Evolutionary conservation across 2,329 filamentous ascomycete genomes (phyloP).

Genomic region (Lecanoromycetidae sp.): DNA sequence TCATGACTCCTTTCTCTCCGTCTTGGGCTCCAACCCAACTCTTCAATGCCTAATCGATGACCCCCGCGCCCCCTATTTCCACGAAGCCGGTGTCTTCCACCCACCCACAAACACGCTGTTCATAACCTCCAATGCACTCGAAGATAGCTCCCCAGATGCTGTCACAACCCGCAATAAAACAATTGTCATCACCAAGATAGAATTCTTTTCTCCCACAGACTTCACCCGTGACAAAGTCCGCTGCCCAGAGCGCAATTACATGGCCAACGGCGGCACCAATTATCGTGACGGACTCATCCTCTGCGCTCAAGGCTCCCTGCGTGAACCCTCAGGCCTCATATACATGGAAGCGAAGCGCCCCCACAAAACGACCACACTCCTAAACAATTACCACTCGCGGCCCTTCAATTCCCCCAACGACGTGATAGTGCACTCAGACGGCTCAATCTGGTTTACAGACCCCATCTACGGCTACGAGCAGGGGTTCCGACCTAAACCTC

Average conservation of each 20-base stretch:
- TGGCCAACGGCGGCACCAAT: constrained; percentile 19
- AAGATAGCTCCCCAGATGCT: constrained; percentile 18
- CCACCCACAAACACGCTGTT: constrained; percentile 18
- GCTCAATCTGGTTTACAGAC: constrained; percentile 41
- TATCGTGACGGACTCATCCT: constrained; percentile 21
- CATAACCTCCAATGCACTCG: constrained; percentile 19
- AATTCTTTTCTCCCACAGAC: constrained; percentile 19
- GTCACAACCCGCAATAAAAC: constrained; percentile 18
- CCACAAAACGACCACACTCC: constrained; percentile 17
- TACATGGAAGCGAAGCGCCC: constrained; percentile 23
- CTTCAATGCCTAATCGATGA: constrained; percentile 18
- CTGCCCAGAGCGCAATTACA: constrained; percentile 20
- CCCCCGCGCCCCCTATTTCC: constrained; percentile 18
- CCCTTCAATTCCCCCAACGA: constrained; percentile 39
- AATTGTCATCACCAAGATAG: constrained; percentile 20
- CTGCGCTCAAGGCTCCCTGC: constrained; percentile 26
- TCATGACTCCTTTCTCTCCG: constrained; percentile 18
- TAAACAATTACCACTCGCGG: constrained; percentile 31
- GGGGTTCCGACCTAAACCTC: constrained; percentile 34
- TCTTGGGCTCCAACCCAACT: constrained; percentile 17
- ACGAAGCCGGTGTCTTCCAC: constrained; percentile 20
- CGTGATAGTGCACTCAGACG: constrained; percentile 31
- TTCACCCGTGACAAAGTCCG: constrained; percentile 20
- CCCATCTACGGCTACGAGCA: constrained; percentile 34
- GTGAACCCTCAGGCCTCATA: constrained; percentile 23